Evolutionary conservation across 2,329 filamentous ascomycete genomes (phyloP).

Genomic region (Paraphoma sp.): DNA sequence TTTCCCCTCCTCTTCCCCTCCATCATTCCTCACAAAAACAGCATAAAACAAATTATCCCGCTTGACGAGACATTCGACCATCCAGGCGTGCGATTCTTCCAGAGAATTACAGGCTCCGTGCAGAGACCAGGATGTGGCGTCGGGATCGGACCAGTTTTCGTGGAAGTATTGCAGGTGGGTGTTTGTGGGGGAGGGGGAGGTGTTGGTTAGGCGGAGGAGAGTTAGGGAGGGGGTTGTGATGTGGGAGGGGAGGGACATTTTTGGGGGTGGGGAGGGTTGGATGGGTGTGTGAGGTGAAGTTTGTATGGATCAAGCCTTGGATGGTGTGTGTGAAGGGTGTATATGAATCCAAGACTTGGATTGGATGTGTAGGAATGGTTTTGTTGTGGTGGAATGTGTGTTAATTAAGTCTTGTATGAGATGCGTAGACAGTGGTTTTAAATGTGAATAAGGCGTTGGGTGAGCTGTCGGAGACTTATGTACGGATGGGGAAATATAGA

Average conservation of each 20-base stretch:
- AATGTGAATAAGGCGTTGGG: too few species aligned
- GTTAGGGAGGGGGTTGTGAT: conserved; percentile 28
- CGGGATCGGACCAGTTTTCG: conserved; percentile 28
- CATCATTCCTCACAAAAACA: conserved; percentile 10
- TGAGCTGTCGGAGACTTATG: too few species aligned
- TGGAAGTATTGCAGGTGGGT: conserved; percentile 38
- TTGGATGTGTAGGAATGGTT: too few species aligned
- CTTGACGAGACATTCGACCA: conserved; percentile 17
- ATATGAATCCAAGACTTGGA: too few species aligned
- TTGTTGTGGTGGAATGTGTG: too few species aligned
- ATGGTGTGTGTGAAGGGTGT: too few species aligned
- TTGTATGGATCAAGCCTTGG: too few species aligned
- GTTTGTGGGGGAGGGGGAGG: conserved; percentile 11
- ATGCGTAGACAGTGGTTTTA: too few species aligned
- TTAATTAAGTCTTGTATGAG: too few species aligned
- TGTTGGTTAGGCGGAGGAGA: conserved; percentile 32
- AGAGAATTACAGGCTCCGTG: conserved; percentile 26
- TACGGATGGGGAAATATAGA: too few species aligned
- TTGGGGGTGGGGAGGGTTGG: too few species aligned
- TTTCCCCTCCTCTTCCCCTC: background rate
- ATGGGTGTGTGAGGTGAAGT: too few species aligned
- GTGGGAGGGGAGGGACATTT: conserved; percentile 1
- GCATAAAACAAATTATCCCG: conserved; percentile 23
- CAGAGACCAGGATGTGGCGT: conserved; percentile 33
- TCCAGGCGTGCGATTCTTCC: conserved; percentile 24